A percentile compares a stretch with the other conserved stretches of the same genome.
Conservation (phyloP, 208 protist genomes). For the Trypanosoma brucei region DNA sequence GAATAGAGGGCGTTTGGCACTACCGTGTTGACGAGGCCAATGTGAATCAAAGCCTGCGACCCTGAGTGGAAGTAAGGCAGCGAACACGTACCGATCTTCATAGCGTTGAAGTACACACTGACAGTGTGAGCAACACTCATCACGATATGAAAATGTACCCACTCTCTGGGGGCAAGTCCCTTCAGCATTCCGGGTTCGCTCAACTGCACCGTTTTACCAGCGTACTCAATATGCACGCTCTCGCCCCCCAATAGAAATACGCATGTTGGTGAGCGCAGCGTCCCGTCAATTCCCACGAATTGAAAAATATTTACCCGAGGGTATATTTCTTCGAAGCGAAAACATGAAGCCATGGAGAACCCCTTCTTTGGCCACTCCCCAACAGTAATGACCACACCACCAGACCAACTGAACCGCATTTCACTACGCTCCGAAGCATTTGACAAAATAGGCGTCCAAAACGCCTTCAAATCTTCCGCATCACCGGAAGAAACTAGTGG, state of each 20-base stretch:
- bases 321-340: conserved; percentile 69
- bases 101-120: conserved; percentile 68
- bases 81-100: conserved; percentile 43
- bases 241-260: conserved; percentile 36
- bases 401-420: conserved; percentile 59
- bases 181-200: conserved; percentile 68
- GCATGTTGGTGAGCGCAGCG: conserved; percentile 11
- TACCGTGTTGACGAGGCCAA: conserved; percentile 48
- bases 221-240: conserved; percentile 52
- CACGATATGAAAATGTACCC: conserved; percentile 64
- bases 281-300: conserved; percentile 34
- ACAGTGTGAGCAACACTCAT: conserved; percentile 45
- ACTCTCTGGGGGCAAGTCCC: conserved; percentile 45
- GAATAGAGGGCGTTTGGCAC: conserved; percentile 50
- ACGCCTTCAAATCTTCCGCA: conserved; percentile 38
- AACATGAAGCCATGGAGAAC: conserved; percentile 55
- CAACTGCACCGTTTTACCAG: conserved; percentile 42
- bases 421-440: conserved; percentile 57
- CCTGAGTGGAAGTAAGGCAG: conserved; percentile 46
- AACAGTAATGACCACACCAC: conserved; percentile 59
- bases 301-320: conserved; percentile 64
- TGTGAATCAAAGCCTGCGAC: conserved; percentile 44
- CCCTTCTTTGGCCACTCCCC: conserved; percentile 57
- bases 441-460: conserved; percentile 69
- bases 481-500: conserved; percentile 33